Evolutionary conservation across 345 rosid species (phyloP).

Genomic region (Raphanus sativus): DNA sequence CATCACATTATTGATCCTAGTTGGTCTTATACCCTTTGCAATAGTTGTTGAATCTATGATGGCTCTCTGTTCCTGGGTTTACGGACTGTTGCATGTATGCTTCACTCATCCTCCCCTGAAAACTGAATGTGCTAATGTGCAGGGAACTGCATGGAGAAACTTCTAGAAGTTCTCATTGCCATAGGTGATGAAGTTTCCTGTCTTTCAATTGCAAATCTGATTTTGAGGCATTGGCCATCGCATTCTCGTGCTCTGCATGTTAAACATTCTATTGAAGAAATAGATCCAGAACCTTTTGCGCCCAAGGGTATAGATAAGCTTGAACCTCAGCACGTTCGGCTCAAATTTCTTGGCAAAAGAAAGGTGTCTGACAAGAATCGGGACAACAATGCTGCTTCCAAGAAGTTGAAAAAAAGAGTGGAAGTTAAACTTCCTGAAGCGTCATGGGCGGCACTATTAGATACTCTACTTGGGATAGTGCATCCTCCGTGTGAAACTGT

Average conservation of each 20-base stretch:
- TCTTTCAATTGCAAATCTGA: conserved; percentile 86
- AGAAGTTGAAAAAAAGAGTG: conserved; percentile 57
- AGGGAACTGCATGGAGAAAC: conserved; percentile 99
- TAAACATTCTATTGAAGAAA: conserved; percentile 70
- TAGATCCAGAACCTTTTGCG: conserved; percentile 74
- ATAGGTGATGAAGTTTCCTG: conserved; percentile 98
- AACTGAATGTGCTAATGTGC: conserved; percentile 25
- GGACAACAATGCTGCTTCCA: conserved; percentile 49
- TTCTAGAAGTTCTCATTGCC: conserved; percentile 96
- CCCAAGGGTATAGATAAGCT: conserved; percentile 95
- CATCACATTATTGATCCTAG: neutral
- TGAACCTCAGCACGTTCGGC: conserved; percentile 78
- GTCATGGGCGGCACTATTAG: conserved; percentile 70
- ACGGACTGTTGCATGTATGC: conserved; percentile 4
- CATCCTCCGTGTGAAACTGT: conserved; percentile 48
- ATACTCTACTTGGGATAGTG: conserved; percentile 67
- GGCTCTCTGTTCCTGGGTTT: conserved; percentile 15
- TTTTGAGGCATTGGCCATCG: conserved; percentile 97
- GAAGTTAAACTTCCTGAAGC: conserved; percentile 60
- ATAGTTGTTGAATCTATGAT: neutral
- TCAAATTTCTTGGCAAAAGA: conserved; percentile 86
- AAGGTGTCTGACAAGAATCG: conserved; percentile 56
- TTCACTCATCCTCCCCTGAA: neutral
- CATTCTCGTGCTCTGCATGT: conserved; percentile 94
- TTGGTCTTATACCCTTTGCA: conserved; percentile 8